Evolutionary conservation across 2,329 filamentous ascomycete species (phyloP).

Genomic region (Sporothrix pseudoabietina): DNA sequence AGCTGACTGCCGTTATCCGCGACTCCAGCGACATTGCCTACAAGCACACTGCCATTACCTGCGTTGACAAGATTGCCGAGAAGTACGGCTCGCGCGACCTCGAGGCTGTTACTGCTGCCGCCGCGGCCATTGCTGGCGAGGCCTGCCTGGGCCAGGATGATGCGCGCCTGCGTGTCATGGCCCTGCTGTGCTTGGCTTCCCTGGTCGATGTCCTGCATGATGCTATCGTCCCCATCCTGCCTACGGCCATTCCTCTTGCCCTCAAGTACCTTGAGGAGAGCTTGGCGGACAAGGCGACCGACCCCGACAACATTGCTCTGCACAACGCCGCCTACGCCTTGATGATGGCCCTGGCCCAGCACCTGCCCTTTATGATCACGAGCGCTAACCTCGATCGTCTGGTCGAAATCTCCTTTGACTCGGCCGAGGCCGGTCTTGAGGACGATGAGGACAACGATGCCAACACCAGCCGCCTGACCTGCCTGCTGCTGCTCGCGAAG

Average conservation of each 20-base stretch:
- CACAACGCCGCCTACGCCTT: slow-evolving; percentile 84
- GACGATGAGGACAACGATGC: slow-evolving; percentile 60
- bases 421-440: slow-evolving; percentile 64
- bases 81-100: slow-evolving; percentile 93
- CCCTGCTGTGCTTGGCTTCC: slow-evolving; percentile 85
- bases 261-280: slow-evolving; percentile 71
- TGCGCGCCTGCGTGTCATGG: slow-evolving; percentile 73
- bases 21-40: slow-evolving; percentile 72
- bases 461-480: slow-evolving; percentile 66
- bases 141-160: slow-evolving; percentile 76
- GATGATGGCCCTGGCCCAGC: slow-evolving; percentile 74
- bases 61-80: slow-evolving; percentile 89
- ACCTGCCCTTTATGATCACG: slow-evolving; percentile 88
- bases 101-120: slow-evolving; percentile 72
- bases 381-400: slow-evolving; percentile 71
- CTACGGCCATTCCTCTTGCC: slow-evolving; percentile 70
- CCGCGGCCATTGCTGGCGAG: slow-evolving; percentile 73
- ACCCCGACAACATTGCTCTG: slow-evolving; percentile 52
- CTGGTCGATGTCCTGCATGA: slow-evolving; percentile 86
- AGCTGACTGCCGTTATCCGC: slow-evolving; percentile 74
- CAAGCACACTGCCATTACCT: slow-evolving; percentile 83
- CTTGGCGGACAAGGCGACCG: slow-evolving; percentile 52
- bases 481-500: slow-evolving; percentile 73
- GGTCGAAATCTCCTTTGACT: slow-evolving; percentile 70
- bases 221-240: slow-evolving; percentile 80